Evolutionary conservation across 352 stramenopile species (phyloP).

Genomic region (Blastocystis hominis): DNA sequence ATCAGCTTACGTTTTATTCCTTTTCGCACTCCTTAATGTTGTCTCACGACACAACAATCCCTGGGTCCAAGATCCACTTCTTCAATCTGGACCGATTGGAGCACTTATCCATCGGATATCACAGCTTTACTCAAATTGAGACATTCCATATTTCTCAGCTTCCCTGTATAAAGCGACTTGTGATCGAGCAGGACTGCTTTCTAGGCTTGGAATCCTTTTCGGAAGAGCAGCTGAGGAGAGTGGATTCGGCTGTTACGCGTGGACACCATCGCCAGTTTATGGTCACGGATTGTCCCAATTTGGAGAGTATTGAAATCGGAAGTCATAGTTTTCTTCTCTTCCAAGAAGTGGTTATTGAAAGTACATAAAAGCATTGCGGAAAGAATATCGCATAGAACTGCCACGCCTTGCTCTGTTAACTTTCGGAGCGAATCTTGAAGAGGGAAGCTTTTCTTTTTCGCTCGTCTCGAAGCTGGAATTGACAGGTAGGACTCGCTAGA

Average conservation of each 20-base stretch:
- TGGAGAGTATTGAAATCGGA: not conserved
- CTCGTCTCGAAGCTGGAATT: not conserved
- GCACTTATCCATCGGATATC: not conserved
- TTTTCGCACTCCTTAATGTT: not conserved
- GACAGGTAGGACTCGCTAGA: not conserved
- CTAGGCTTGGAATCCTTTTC: not conserved
- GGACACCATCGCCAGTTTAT: not conserved
- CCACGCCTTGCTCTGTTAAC: not conserved
- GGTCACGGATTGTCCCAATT: not conserved
- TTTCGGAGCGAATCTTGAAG: not conserved
- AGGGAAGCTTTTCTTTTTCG: not conserved
- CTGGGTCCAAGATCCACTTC: not conserved
- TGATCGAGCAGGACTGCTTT: constrained; percentile 8
- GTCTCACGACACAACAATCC: not conserved
- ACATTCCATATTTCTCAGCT: not conserved
- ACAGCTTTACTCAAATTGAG: not conserved
- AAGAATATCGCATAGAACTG: not conserved
- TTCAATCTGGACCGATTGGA: not conserved
- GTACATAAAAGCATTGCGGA: not conserved
- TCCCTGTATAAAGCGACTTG: not conserved
- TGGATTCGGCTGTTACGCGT: not conserved
- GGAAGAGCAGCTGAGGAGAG: not conserved
- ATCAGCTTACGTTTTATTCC: not conserved
- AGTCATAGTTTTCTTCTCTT: not conserved
- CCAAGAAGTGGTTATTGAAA: not conserved